Conservation (phyloP, 208 protist genomes). For the Trypanosoma avium region DNA sequence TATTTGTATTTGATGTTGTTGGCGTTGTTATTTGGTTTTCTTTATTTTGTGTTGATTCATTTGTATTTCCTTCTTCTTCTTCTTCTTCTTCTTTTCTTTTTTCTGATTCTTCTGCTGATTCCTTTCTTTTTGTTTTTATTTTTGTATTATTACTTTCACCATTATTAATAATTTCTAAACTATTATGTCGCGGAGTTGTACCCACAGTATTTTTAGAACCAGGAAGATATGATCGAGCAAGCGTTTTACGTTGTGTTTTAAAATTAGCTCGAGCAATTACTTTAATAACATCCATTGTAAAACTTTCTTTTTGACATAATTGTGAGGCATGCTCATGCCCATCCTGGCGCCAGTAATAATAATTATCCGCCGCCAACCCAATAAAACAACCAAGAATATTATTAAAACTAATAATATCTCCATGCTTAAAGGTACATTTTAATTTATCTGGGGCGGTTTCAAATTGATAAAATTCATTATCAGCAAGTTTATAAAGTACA, state of each 20-base stretch:
- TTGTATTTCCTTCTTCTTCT: too few species aligned
- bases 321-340: conserved; percentile 55
- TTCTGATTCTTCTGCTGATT: too few species aligned
- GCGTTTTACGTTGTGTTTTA: neutral
- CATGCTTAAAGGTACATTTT: conserved; percentile 66
- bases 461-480: conserved; percentile 77
- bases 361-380: conserved; percentile 72
- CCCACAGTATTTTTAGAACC: neutral
- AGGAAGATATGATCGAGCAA: neutral
- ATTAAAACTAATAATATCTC: conserved; percentile 76
- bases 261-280: conserved; percentile 60
- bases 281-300: conserved; percentile 53
- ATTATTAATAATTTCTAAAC: too few species aligned
- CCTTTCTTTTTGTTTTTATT: too few species aligned
- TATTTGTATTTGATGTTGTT: neutral
- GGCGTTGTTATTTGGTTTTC: too few species aligned
- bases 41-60: too few species aligned
- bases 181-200: too few species aligned
- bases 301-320: conserved; percentile 66
- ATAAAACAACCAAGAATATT: conserved; percentile 62
- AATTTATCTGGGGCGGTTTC: conserved; percentile 61
- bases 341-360: conserved; percentile 69
- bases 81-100: too few species aligned
- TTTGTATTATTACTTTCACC: too few species aligned
- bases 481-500: conserved; percentile 56